Conservation (phyloP, 75 land plant genomes). For the Sequoiadendron giganteum region DNA sequence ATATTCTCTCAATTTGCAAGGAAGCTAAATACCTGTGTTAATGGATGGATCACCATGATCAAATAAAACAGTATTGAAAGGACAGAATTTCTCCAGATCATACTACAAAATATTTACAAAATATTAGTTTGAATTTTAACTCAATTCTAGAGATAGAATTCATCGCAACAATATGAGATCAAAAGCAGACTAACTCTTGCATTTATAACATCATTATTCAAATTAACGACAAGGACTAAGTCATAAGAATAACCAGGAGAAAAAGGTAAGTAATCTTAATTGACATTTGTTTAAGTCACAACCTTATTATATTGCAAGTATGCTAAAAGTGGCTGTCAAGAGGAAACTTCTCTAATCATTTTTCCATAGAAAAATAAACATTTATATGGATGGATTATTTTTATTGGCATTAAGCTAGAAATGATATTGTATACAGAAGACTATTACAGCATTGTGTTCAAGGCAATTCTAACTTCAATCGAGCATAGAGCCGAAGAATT, state of each 20-base stretch:
- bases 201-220: not conserved
- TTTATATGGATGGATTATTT: not conserved
- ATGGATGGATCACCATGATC: slow-evolving; percentile 98
- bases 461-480: not conserved
- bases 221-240: not conserved
- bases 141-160: not conserved
- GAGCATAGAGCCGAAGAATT: not conserved
- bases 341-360: not conserved
- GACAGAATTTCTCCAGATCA: slow-evolving; percentile 91
- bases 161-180: not conserved
- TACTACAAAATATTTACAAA: slow-evolving; percentile 53
- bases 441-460: not conserved
- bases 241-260: not conserved
- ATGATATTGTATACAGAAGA: not conserved
- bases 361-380: not conserved
- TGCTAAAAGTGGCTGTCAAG: not conserved
- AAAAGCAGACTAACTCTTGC: not conserved
- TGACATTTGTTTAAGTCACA: not conserved
- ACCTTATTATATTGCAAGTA: not conserved
- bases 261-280: not conserved
- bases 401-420: not conserved
- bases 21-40: slow-evolving; percentile 68
- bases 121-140: not conserved
- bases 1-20: not conserved
- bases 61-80: slow-evolving; percentile 84